Conservation (phyloP, 2,329 filamentous ascomycete species). For the Aspergillus bombycis region DNA sequence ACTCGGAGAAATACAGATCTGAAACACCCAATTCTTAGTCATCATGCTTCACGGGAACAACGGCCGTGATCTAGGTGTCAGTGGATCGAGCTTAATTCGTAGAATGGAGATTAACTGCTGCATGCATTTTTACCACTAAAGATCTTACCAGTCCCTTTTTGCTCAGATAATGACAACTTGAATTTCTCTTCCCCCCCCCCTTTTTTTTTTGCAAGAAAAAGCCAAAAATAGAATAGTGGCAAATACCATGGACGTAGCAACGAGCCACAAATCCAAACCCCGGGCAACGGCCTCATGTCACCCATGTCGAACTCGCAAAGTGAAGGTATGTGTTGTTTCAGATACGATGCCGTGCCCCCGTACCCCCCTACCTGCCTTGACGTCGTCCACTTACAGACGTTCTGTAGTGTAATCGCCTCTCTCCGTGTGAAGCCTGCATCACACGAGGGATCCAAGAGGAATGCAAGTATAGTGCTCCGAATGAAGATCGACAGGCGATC, state of each 20-base stretch:
- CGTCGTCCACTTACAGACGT: background rate
- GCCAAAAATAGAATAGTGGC: background rate
- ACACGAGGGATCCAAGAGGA: slow-evolving; percentile 15
- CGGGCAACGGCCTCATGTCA: slow-evolving; percentile 21
- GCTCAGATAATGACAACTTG: background rate
- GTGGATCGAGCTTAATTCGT: background rate
- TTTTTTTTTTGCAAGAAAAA: background rate
- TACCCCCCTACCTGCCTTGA: background rate
- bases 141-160: background rate
- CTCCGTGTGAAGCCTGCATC: slow-evolving; percentile 22
- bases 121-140: background rate
- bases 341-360: background rate
- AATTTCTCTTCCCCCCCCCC: background rate
- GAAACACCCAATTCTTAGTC: background rate
- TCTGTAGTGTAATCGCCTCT: slow-evolving; percentile 20
- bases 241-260: background rate
- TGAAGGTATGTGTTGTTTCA: slow-evolving; percentile 14
- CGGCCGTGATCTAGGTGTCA: background rate
- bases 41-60: background rate
- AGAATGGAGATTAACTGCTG: background rate
- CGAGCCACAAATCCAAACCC: slow-evolving; percentile 16
- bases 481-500: slow-evolving; percentile 22
- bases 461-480: slow-evolving; percentile 20
- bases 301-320: slow-evolving; percentile 19
- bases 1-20: background rate